phyloP scores from a whole-genome alignment of 768 basidiomycete species.

The Podaxis rugospora region DNA sequence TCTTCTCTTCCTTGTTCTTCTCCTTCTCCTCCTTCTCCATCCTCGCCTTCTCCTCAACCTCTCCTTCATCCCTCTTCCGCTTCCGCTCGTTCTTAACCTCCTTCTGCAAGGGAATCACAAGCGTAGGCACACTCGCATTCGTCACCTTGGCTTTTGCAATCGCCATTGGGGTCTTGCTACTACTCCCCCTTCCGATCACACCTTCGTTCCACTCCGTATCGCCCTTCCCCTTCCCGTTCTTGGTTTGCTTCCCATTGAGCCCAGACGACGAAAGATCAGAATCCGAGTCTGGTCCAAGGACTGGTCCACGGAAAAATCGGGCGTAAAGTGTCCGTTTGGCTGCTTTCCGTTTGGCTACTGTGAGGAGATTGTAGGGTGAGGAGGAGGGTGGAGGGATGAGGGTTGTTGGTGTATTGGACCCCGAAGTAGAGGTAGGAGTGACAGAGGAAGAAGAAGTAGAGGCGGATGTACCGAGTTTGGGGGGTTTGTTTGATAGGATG shows the following conservation, averaged over 20 bases:
- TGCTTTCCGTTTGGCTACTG: constrained; percentile 71
- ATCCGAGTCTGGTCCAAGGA: constrained; percentile 46
- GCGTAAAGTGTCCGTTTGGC: constrained; percentile 75
- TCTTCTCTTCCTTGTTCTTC: constrained; percentile 15
- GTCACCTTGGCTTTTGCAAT: constrained; percentile 13
- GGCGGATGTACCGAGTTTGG: constrained; percentile 42
- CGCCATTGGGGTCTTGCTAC: constrained; percentile 11
- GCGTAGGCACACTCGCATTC: constrained; percentile 11
- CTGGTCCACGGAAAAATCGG: constrained; percentile 75
- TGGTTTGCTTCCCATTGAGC: background rate
- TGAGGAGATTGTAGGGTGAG: constrained; percentile 47
- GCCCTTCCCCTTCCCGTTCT: background rate
- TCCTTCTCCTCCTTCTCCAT: constrained; percentile 4
- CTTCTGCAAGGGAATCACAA: background rate
- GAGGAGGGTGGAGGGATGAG: constrained; percentile 16
- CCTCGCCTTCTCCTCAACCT: background rate
- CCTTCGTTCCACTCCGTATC: background rate
- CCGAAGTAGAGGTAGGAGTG: constrained; percentile 26
- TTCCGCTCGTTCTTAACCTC: constrained; percentile 2
- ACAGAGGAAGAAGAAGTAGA: constrained; percentile 26
- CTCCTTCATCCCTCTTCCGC: constrained; percentile 8
- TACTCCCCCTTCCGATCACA: background rate
- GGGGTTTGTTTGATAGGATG: constrained; percentile 70
- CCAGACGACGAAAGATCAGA: background rate
- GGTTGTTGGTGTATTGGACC: constrained; percentile 34